Conservation (phyloP, 2,329 filamentous ascomycete species). For the Curvularia eragrostidis region DNA sequence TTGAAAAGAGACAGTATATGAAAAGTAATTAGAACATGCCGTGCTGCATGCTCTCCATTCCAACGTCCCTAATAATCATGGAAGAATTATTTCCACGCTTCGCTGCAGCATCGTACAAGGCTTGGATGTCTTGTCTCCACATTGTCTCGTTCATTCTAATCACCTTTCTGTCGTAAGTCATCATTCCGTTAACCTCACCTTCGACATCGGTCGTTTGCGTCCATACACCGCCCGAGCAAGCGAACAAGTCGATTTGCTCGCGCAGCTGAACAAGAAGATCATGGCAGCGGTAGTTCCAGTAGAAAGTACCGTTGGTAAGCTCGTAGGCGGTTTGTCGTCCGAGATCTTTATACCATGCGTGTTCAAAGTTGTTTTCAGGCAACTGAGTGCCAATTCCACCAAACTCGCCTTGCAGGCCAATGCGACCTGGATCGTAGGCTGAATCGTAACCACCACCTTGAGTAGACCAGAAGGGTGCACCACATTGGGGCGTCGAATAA, state of each 20-base stretch:
- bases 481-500: conserved; percentile 74
- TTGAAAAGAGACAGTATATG: neutral
- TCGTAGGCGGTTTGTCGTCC: conserved; percentile 71
- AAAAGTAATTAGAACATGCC: neutral
- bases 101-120: conserved; percentile 61
- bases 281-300: conserved; percentile 72
- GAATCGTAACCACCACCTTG: conserved; percentile 60
- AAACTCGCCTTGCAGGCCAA: conserved; percentile 75
- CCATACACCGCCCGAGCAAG: conserved; percentile 73
- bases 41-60: neutral
- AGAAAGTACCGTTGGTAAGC: conserved; percentile 62
- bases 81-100: conserved; percentile 12
- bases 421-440: conserved; percentile 61
- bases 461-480: conserved; percentile 70
- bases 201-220: conserved; percentile 79
- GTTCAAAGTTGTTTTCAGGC: conserved; percentile 55
- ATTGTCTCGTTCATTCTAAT: conserved; percentile 63
- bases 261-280: conserved; percentile 56
- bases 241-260: conserved; percentile 60
- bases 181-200: conserved; percentile 74
- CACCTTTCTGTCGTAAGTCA: conserved; percentile 71
- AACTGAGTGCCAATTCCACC: conserved; percentile 72
- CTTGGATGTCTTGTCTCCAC: conserved; percentile 67
- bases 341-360: conserved; percentile 69
- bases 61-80: neutral